Evolutionary conservation across 108 stramenopile species (phyloP), one percentile per base, ranked within the genome.

Genomic region (Skeletonema menzelii): DNA sequence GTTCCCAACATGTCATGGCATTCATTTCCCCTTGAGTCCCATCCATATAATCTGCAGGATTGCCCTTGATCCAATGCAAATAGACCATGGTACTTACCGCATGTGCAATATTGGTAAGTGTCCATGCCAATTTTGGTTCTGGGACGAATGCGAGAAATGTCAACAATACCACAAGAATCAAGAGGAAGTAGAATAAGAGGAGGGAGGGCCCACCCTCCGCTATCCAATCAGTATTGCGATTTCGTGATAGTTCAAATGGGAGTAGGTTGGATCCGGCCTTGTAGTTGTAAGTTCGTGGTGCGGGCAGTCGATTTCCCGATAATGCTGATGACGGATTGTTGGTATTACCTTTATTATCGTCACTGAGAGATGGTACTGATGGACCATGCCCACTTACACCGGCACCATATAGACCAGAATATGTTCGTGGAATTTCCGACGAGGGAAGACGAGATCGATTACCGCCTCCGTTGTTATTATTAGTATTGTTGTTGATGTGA

Each of bases 1-100:
- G 95, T 75, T 96, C 95, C 91, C 91, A 96, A 22, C 83, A 69
- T 24, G 95, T 96, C 90, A 94, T 86, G 68, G 83, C 90, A 38
- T 90, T 85, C 85, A 93, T 80, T 69, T 92, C 91, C 26, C 89
- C 89, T 55, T 90, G 88, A 14, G 87, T 86, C 19, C 81, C 81
- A 69, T 82, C 81, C 77, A 80, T 82, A 73, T 93, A 92, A 69
- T 88, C 90, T 14, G 83, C 76, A 4, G 85, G 80, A 59, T 85
- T 86, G 6, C 95, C 95, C 75, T 96, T 96, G 42, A 94, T 81
- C 95, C 95, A 96, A 70, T 96, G 95, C 11, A 96, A 27, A 61
- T 89, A 89, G 3, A 91, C 47, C 55, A 90, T 77, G 32, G 88
- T 88, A 1, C 89, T 65, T 0, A 86, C 14, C 15, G 77, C 86